Evolutionary conservation across 495 filamentous ascomycete species (phyloP).

Genomic region (Aspergillus sclerotiicarbonarius): DNA sequence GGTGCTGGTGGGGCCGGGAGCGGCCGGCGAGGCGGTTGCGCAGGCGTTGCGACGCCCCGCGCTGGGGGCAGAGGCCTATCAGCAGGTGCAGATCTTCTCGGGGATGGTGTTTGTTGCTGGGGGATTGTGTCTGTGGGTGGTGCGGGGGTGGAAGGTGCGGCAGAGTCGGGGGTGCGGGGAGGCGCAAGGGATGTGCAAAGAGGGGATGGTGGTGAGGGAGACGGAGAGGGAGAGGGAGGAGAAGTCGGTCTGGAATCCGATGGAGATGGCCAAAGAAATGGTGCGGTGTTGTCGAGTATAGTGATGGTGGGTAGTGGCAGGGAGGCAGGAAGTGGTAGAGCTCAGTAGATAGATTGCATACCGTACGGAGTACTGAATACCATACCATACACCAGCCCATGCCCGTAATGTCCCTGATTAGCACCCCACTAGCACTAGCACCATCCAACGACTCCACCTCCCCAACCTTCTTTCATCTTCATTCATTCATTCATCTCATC

Average conservation of each 20-base stretch:
- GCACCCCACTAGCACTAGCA: too few relatives aligned
- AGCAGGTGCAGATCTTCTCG: conserved; percentile 61
- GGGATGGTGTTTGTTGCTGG: conserved; percentile 59
- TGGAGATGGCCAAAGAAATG: background rate
- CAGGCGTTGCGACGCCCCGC: conserved; percentile 53
- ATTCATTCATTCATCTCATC: background rate
- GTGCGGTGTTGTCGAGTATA: conserved; percentile 1
- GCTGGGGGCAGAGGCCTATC: conserved; percentile 39
- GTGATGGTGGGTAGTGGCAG: background rate
- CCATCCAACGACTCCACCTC: background rate
- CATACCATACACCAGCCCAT: too few relatives aligned
- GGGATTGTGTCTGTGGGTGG: conserved; percentile 38
- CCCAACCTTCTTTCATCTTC: background rate
- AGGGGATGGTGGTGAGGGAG: background rate
- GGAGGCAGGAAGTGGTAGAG: background rate
- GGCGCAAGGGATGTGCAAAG: background rate
- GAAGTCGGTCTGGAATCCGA: background rate
- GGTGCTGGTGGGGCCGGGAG: conserved; percentile 56
- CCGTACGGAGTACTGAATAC: background rate
- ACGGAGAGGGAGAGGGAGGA: too few relatives aligned
- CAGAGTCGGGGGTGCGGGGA: background rate
- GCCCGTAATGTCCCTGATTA: too few relatives aligned
- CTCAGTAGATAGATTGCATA: background rate
- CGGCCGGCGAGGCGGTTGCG: conserved; percentile 65
- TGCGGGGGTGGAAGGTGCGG: conserved; percentile 6